phyloP scores from a whole-genome alignment of 495 filamentous ascomycete species.

The Pseudomonodictys pantanalensis region DNA sequence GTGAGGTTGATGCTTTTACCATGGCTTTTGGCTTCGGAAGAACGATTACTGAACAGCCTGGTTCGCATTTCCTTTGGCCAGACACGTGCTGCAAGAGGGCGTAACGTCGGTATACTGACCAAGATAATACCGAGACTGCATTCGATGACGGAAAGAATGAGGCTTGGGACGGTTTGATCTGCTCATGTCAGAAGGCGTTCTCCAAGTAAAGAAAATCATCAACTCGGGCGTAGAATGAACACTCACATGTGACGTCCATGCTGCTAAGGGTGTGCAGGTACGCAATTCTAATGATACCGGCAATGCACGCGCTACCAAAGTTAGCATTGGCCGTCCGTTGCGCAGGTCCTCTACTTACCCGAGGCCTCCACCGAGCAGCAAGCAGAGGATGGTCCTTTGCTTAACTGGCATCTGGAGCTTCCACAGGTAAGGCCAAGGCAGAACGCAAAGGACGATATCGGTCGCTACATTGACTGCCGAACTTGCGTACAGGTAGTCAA shows the following conservation, averaged over 20 bases:
- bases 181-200: background rate
- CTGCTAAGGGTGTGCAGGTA: slow-evolving; percentile 14
- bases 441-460: slow-evolving; percentile 21
- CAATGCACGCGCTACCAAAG: slow-evolving; percentile 21
- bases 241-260: slow-evolving; percentile 25
- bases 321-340: background rate
- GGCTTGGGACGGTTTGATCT: slow-evolving; percentile 19
- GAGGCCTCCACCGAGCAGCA: slow-evolving; percentile 22
- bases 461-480: slow-evolving; percentile 20
- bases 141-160: slow-evolving; percentile 26
- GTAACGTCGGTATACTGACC: slow-evolving; percentile 26
- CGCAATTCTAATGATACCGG: slow-evolving; percentile 19
- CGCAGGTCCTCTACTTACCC: slow-evolving; percentile 8
- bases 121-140: slow-evolving; percentile 30
- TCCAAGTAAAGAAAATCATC: background rate
- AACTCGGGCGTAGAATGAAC: background rate
- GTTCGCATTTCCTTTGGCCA: slow-evolving; percentile 8
- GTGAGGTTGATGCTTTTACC: background rate
- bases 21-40: background rate
- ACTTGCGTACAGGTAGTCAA: slow-evolving; percentile 27
- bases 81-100: slow-evolving; percentile 12
- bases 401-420: slow-evolving; percentile 23
- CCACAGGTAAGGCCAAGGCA: slow-evolving; percentile 29
- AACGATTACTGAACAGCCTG: slow-evolving; percentile 5
- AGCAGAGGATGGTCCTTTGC: slow-evolving; percentile 27